These are phyloP conservation scores for Globomyces sp. DNA, from an alignment of 371 early-diverging fungal species.

Conservation along the genomic window DNA sequence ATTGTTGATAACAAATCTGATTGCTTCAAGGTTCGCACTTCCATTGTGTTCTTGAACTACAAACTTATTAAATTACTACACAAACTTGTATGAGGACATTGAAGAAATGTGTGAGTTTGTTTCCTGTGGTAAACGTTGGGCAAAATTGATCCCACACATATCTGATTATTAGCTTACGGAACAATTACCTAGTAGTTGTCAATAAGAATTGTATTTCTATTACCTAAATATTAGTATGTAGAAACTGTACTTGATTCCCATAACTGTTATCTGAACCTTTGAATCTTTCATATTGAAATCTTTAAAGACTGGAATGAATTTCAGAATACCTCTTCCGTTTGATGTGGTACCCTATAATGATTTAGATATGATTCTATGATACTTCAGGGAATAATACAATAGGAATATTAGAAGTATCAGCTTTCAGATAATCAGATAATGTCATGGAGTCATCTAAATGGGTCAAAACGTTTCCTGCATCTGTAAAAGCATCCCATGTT, in stretches of 20 bases:
- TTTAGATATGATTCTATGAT: conserved; percentile 4
- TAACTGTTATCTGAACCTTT: conserved; percentile 53
- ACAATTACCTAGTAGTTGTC: neutral
- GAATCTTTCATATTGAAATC: conserved; percentile 52
- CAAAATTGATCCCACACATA: conserved; percentile 60
- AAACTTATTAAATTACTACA: too few relatives aligned
- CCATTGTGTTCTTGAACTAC: conserved; percentile 46
- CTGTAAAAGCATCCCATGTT: conserved; percentile 42
- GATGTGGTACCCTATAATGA: conserved; percentile 72
- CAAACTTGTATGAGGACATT: conserved; percentile 60
- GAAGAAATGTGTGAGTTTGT: conserved; percentile 55
- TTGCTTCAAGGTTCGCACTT: conserved; percentile 53
- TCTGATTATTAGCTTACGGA: conserved; percentile 28
- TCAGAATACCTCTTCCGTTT: conserved; percentile 81
- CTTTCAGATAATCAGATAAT: conserved; percentile 51
- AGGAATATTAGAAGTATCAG: conserved; percentile 56
- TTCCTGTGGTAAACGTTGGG: conserved; percentile 68
- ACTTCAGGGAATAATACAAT: conserved; percentile 82
- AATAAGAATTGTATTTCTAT: conserved; percentile 4
- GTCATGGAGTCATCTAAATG: conserved; percentile 39
- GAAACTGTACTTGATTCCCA: conserved; percentile 63
- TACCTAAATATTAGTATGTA: neutral
- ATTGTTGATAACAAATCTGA: conserved; percentile 50
- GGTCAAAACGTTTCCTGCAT: conserved; percentile 53
- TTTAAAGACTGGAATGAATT: conserved; percentile 69